Percentiles rank a stretch among this genome's conserved stretches.
phyloP scores from a whole-genome alignment of 192 early-diverging fungal genomes.

The Anaeromyces robustus region DNA sequence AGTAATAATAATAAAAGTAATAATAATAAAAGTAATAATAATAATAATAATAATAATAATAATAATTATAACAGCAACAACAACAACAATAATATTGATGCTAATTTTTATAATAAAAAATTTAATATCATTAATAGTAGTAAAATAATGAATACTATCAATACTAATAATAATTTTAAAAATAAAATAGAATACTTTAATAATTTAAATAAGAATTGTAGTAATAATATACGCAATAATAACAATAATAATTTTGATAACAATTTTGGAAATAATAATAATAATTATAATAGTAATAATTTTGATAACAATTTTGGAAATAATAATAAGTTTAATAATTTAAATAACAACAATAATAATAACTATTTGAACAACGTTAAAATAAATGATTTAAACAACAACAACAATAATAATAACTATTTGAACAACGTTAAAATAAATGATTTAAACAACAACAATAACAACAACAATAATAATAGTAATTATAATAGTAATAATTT shows the following conservation, averaged over 20 bases:
- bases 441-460: neutral
- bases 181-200: too few relatives aligned
- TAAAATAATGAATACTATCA: too few relatives aligned
- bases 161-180: too few relatives aligned
- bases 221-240: neutral
- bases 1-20: too few relatives aligned
- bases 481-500: neutral
- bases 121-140: too few relatives aligned
- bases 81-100: neutral
- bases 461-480: neutral
- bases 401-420: neutral
- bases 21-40: neutral
- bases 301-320: neutral
- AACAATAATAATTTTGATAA: neutral
- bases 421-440: too few relatives aligned
- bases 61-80: neutral
- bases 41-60: neutral
- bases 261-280: neutral
- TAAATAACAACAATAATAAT: neutral
- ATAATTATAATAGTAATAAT: neutral
- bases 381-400: neutral
- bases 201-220: too few relatives aligned
- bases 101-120: too few relatives aligned
- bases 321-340: neutral
- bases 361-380: neutral